phyloP scores from a whole-genome alignment of 2,329 filamentous ascomycete genomes.

The Didymosphaeria variabile region DNA sequence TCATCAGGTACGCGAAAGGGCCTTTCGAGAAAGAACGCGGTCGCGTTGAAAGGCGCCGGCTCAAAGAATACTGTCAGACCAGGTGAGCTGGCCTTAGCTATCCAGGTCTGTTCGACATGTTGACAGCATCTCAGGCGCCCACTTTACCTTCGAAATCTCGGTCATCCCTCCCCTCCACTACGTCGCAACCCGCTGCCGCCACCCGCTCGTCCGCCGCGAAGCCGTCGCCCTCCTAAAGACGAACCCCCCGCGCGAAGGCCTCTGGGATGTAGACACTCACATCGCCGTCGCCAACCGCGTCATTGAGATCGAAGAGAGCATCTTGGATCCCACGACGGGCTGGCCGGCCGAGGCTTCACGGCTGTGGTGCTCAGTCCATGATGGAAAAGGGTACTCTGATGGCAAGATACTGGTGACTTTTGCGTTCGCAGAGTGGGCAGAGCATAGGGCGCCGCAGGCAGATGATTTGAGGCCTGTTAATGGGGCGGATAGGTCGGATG shows the following conservation, averaged over 20 bases:
- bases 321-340: conserved; percentile 23
- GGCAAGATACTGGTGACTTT: conserved; percentile 13
- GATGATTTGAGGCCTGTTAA: conserved; percentile 1
- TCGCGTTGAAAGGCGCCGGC: background rate
- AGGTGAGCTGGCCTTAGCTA: background rate
- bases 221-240: conserved; percentile 20
- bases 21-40: background rate
- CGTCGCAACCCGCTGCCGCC: conserved; percentile 20
- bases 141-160: conserved; percentile 27
- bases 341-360: conserved; percentile 17
- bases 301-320: conserved; percentile 26
- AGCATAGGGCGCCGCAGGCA: background rate
- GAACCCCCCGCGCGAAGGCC: conserved; percentile 23
- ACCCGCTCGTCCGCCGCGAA: conserved; percentile 24
- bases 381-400: conserved; percentile 6
- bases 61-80: background rate
- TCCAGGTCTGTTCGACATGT: background rate
- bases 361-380: conserved; percentile 10
- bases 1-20: conserved; percentile 2
- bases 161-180: conserved; percentile 18
- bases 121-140: conserved; percentile 2
- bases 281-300: conserved; percentile 17
- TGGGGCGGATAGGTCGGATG: conserved; percentile 10
- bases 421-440: conserved; percentile 10
- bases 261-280: conserved; percentile 24